These are phyloP conservation scores for Tylopilus subfusipes DNA, from an alignment of 768 basidiomycete species.

Conservation along the genomic window DNA sequence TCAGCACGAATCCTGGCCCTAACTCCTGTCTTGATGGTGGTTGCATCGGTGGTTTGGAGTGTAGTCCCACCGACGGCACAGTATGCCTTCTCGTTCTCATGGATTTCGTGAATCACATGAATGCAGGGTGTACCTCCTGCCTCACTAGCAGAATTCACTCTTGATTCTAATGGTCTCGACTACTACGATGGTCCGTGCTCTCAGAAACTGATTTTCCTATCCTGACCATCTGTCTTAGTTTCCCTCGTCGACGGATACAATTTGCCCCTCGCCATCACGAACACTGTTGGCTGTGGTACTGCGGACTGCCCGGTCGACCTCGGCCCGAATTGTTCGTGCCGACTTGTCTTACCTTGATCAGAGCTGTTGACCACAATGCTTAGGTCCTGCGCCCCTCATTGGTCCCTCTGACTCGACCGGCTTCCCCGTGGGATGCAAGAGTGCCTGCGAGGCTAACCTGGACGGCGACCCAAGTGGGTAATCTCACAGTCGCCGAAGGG, in stretches of 20 bases:
- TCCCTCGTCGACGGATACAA: conserved; percentile 68
- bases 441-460: conserved; percentile 47
- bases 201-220: background rate
- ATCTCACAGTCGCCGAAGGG: background rate
- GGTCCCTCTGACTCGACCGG: conserved; percentile 55
- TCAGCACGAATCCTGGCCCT: conserved; percentile 45
- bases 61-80: conserved; percentile 44
- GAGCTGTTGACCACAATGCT: background rate
- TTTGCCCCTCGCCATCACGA: conserved; percentile 55
- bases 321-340: conserved; percentile 47
- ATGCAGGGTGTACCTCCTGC: conserved; percentile 63
- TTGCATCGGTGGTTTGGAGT: conserved; percentile 65
- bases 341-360: background rate
- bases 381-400: conserved; percentile 48
- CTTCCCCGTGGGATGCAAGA: conserved; percentile 57
- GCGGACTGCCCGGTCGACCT: conserved; percentile 63
- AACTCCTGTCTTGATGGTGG: conserved; percentile 63
- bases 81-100: conserved; percentile 20
- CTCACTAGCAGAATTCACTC: conserved; percentile 66
- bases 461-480: conserved; percentile 32
- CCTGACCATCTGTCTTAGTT: conserved; percentile 33
- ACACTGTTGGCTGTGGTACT: conserved; percentile 50
- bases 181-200: conserved; percentile 55
- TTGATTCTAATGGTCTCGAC: conserved; percentile 44
- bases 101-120: background rate